Evolutionary conservation across 306 rosid species (phyloP).

Genomic region (Malus sylvestris): DNA sequence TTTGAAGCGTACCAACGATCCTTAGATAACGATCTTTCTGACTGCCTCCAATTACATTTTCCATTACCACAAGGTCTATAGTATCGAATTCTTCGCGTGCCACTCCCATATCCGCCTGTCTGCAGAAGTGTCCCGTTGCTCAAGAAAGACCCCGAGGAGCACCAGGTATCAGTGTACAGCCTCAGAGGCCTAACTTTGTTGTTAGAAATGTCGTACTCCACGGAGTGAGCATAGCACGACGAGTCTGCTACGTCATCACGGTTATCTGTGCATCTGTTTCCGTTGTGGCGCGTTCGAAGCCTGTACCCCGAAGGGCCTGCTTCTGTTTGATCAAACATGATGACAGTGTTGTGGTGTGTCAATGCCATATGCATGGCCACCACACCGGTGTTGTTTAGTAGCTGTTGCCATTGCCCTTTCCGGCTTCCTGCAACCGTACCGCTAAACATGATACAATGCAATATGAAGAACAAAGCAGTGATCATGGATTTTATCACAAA

Average conservation of each 20-base stretch:
- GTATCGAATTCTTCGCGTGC: constrained; percentile 38
- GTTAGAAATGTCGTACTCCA: constrained; percentile 54
- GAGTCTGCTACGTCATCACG: constrained; percentile 30
- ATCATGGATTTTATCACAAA: constrained; percentile 7
- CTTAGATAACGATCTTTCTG: constrained; percentile 29
- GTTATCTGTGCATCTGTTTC: constrained; percentile 26
- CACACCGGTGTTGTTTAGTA: constrained; percentile 46
- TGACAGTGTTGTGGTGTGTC: constrained; percentile 49
- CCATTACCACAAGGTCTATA: constrained; percentile 39
- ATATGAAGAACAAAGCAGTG: constrained; percentile 13
- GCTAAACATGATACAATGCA: constrained; percentile 8
- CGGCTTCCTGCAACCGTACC: constrained; percentile 19
- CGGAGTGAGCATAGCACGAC: constrained; percentile 70
- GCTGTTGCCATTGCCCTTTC: constrained; percentile 64
- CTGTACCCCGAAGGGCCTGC: constrained; percentile 48
- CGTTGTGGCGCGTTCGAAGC: constrained; percentile 36
- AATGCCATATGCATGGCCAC: constrained; percentile 78
- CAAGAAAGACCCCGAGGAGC: constrained; percentile 71
- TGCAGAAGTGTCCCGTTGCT: constrained; percentile 69
- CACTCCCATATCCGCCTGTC: constrained; percentile 49
- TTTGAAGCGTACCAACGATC: constrained; percentile 69
- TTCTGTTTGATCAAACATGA: constrained; percentile 61
- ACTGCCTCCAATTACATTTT: constrained; percentile 50
- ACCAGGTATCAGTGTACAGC: constrained; percentile 68
- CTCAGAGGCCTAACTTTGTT: constrained; percentile 51